Percentiles rank a stretch among this genome's conserved stretches.
phyloP scores from a whole-genome alignment of 768 basidiomycete genomes.

The Dentipellis sp. region DNA sequence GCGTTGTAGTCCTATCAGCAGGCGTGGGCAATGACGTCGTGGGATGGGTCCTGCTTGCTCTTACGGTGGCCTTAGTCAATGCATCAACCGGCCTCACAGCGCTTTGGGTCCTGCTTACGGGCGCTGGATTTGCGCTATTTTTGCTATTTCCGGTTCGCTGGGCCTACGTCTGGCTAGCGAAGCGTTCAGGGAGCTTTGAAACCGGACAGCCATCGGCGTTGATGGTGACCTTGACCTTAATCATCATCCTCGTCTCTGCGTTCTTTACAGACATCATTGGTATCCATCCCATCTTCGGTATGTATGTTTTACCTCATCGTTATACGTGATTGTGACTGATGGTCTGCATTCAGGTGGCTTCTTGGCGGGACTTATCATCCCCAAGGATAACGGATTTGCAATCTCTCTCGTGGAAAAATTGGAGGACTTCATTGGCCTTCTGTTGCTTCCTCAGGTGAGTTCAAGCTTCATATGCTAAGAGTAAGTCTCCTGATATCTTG shows the following conservation, averaged over 20 bases:
- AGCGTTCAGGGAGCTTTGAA: constrained; percentile 63
- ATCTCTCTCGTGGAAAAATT: constrained; percentile 77
- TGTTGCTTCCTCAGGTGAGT: constrained; percentile 69
- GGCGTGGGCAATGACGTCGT: constrained; percentile 59
- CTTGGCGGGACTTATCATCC: constrained; percentile 73
- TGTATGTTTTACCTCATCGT: constrained; percentile 6
- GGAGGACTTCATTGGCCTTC: constrained; percentile 75
- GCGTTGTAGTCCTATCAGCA: constrained; percentile 71
- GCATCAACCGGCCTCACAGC: constrained; percentile 66
- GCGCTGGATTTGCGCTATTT: constrained; percentile 56
- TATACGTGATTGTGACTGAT: background rate
- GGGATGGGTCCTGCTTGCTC: constrained; percentile 80
- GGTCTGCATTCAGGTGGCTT: constrained; percentile 53
- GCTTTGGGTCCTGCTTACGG: constrained; percentile 68
- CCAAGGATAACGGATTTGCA: constrained; percentile 74
- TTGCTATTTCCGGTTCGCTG: constrained; percentile 56
- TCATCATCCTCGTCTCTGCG: constrained; percentile 63
- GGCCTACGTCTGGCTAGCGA: constrained; percentile 58
- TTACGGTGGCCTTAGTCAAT: constrained; percentile 80
- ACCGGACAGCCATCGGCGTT: constrained; percentile 58
- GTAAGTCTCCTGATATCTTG: constrained; percentile 9
- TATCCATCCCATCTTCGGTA: constrained; percentile 60
- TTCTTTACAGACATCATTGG: constrained; percentile 88
- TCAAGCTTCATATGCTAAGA: background rate
- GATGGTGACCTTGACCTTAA: constrained; percentile 75